Evolutionary conservation across 2,329 filamentous ascomycete species (phyloP).

Genomic region (Neonectria punicea): DNA sequence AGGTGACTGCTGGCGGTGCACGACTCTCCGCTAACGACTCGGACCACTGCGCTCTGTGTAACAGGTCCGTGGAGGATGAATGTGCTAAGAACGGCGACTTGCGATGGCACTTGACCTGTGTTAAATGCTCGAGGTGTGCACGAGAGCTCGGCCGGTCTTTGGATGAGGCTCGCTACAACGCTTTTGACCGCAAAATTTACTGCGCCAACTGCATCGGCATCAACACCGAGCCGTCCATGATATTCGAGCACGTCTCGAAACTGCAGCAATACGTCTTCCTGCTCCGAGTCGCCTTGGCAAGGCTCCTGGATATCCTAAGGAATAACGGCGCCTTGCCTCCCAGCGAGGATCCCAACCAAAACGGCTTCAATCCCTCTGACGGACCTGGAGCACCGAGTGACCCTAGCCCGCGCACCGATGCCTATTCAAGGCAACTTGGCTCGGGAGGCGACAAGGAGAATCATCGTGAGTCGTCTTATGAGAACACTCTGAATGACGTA

Average conservation of each 20-base stretch:
- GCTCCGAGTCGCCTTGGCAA: constrained; percentile 88
- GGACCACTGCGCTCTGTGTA: constrained; percentile 85
- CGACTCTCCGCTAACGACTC: constrained; percentile 78
- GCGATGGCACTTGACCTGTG: constrained; percentile 86
- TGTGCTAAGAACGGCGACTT: constrained; percentile 80
- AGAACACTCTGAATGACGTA: constrained; percentile 96
- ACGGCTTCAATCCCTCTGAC: constrained; percentile 38
- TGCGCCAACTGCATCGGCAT: constrained; percentile 75
- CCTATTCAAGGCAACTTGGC: constrained; percentile 78
- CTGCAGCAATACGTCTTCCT: constrained; percentile 95
- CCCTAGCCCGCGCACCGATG: constrained; percentile 66
- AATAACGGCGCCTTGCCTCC: constrained; percentile 83
- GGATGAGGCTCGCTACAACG: constrained; percentile 76
- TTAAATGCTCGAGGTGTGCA: constrained; percentile 75
- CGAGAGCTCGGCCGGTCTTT: constrained; percentile 75
- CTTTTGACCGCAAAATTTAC: constrained; percentile 73
- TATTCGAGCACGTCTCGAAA: constrained; percentile 81
- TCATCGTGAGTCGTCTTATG: constrained; percentile 80
- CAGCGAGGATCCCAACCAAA: constrained; percentile 72
- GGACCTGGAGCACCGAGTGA: constrained; percentile 70
- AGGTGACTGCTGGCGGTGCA: constrained; percentile 72
- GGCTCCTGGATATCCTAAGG: constrained; percentile 87
- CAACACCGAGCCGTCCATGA: constrained; percentile 60
- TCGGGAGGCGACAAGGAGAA: constrained; percentile 65
- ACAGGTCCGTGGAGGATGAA: constrained; percentile 92